phyloP scores from a whole-genome alignment of 1,284 basidiomycete genomes.

The Inonotus obliquus region DNA sequence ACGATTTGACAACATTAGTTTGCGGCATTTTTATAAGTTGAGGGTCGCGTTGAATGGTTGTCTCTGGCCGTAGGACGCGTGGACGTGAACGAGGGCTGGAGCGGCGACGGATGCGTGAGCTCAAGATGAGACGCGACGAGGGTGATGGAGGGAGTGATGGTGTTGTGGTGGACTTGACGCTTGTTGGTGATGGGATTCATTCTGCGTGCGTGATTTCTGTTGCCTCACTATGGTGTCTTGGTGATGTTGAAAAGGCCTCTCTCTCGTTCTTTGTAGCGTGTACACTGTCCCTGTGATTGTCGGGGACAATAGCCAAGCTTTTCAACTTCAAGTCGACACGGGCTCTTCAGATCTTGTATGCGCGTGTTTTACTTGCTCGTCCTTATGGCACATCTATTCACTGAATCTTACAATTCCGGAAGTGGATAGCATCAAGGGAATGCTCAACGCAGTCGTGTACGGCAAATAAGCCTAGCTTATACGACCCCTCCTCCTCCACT shows the following conservation, averaged over 20 bases:
- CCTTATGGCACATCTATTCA: not conserved
- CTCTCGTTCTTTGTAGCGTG: slow-evolving; percentile 35
- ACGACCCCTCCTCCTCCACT: slow-evolving; percentile 45
- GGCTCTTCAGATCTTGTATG: slow-evolving; percentile 72
- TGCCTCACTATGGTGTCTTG: not conserved
- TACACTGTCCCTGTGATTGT: slow-evolving; percentile 56
- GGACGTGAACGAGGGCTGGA: not conserved
- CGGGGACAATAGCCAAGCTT: slow-evolving; percentile 42
- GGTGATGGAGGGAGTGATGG: slow-evolving; percentile 41
- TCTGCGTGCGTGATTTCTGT: slow-evolving; percentile 40
- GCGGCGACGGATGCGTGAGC: not conserved
- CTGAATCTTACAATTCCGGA: not conserved
- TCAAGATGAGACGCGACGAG: slow-evolving; percentile 24
- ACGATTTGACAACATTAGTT: too few species aligned
- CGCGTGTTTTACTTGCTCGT: not conserved
- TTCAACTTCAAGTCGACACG: slow-evolving; percentile 66
- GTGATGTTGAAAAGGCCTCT: not conserved
- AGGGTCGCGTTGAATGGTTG: not conserved
- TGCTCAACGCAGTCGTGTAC: slow-evolving; percentile 47
- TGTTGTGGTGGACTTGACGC: slow-evolving; percentile 45
- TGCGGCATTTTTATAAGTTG: too few species aligned
- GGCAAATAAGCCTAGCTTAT: slow-evolving; percentile 39
- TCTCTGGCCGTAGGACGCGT: not conserved
- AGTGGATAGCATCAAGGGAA: slow-evolving; percentile 62
- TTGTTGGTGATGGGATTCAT: slow-evolving; percentile 44